Base-by-base conservation (phyloP, 352 stramenopile genomes). In the Phytophthora syringae region DNA sequence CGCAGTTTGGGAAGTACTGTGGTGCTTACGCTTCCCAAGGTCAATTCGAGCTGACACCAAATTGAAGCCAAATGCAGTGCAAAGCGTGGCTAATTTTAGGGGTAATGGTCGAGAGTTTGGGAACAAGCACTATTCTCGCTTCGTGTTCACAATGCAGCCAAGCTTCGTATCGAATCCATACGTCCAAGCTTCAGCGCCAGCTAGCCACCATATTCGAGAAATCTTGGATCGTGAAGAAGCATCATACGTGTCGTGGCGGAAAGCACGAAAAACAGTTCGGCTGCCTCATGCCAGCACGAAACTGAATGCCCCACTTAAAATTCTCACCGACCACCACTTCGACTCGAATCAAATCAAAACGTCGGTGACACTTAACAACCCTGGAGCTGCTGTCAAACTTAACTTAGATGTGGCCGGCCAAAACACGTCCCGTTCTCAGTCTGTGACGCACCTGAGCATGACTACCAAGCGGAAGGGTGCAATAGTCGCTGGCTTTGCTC, bases 111-210 rank as follows among this genome's bases (percentile, higher is more conserved):
- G 27, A 32, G 27, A 32, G 9, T 32, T 32, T 47, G 22, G 20
- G 2, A 15, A 7, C 16, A 12, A 58, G 21, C 25, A n/a, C 39
- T 39, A 16, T 52, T 52, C 15, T 50, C 16, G 13, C 16, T 9
- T 32, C 3, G n/a, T 47, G 7, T 9, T 47, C 18, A 25, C 22
- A 13, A 89, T 90, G 82, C 77, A 89, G 48, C 70, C 77, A 21
- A 75, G 73, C n/a, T 84, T 90, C 36, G 49, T 88, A 11, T 63
- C 63, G 24, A 88, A 76, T 36, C 81, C 84, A 11, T 90, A 87
- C 47, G 64, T 83, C 21, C 70, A 76, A 42, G 59, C 69, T 10
- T 63, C 43, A 1, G 67, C 79, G 1, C 67, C 71, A 4, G 61
- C 68, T 13, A 92, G 78, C 32, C 44, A 24, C 10, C 56, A 66